Evolutionary conservation across 441 rosid species (phyloP).

Genomic region (Daphne laureola): DNA sequence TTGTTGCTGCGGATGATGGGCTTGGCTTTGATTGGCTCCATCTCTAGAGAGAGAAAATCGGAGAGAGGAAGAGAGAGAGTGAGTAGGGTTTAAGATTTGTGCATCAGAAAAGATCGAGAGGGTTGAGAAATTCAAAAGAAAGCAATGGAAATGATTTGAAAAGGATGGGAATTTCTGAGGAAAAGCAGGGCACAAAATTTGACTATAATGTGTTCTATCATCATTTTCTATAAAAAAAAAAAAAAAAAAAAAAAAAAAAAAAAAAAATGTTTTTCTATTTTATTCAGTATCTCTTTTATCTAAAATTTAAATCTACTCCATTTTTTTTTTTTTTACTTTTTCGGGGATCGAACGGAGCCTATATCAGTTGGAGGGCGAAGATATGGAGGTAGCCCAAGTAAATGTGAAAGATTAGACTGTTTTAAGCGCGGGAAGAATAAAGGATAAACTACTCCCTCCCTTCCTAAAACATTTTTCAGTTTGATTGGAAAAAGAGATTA

Average conservation of each 20-base stretch:
- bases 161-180: slow-evolving; percentile 15
- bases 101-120: not conserved
- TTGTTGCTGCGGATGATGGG: slow-evolving; percentile 19
- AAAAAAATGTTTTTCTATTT: no score
- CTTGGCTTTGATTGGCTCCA: slow-evolving; percentile 57
- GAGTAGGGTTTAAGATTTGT: not conserved
- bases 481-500: no score
- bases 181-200: slow-evolving; percentile 23
- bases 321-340: no score
- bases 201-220: no score
- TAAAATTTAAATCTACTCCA: no score
- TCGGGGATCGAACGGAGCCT: no score
- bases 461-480: no score
- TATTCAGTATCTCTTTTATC: no score
- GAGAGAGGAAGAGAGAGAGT: slow-evolving; percentile 7
- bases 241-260: no score
- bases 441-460: not conserved
- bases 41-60: slow-evolving; percentile 16
- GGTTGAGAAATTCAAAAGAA: not conserved
- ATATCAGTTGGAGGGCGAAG: slow-evolving; percentile 23
- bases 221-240: no score
- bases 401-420: not conserved
- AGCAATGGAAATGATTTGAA: not conserved
- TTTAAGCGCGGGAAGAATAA: slow-evolving; percentile 31
- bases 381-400: slow-evolving; percentile 16